Percentiles rank a stretch among this genome's conserved stretches.
phyloP scores from a whole-genome alignment of 2,329 filamentous ascomycete species.

The Rhinocladiella similis region DNA sequence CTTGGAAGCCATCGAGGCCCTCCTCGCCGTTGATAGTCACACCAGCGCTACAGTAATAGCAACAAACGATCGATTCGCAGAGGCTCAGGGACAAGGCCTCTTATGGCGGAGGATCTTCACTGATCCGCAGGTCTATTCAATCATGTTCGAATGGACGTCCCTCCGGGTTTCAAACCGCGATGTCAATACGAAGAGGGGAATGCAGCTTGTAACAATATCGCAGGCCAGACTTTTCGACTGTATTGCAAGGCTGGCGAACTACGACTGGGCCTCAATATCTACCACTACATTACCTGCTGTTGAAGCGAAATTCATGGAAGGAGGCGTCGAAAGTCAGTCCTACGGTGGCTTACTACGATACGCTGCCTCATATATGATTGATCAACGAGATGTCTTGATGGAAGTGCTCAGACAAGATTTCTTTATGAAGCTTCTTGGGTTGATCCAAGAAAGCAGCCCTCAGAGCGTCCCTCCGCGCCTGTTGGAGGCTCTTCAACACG shows the following conservation, averaged over 20 bases:
- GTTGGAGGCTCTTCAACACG: conserved; percentile 27
- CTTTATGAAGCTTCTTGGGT: conserved; percentile 26
- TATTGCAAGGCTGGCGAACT: conserved; percentile 52
- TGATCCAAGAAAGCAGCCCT: conserved; percentile 23
- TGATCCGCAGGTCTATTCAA: conserved; percentile 58
- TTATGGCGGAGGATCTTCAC: conserved; percentile 64
- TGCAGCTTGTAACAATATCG: conserved; percentile 55
- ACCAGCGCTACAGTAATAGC: conserved; percentile 30
- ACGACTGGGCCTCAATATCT: conserved; percentile 58
- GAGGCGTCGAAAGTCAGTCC: conserved; percentile 20
- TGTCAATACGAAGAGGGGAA: conserved; percentile 42
- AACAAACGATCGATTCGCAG: conserved; percentile 28
- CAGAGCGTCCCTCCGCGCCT: conserved; percentile 21
- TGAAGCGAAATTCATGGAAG: conserved; percentile 42
- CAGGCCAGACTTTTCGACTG: conserved; percentile 62
- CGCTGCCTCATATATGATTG: conserved; percentile 29
- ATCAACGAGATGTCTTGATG: conserved; percentile 28
- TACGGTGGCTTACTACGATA: conserved; percentile 27
- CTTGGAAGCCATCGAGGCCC: conserved; percentile 51
- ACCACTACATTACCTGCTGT: conserved; percentile 53
- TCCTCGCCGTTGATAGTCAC: conserved; percentile 54
- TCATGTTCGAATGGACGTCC: conserved; percentile 52
- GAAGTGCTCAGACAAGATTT: conserved; percentile 29
- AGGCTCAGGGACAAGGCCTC: conserved; percentile 50
- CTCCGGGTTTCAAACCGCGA: conserved; percentile 41